Evolutionary conservation across 192 early-diverging fungal species (phyloP).

Genomic region (Geosiphon pyriformis): DNA sequence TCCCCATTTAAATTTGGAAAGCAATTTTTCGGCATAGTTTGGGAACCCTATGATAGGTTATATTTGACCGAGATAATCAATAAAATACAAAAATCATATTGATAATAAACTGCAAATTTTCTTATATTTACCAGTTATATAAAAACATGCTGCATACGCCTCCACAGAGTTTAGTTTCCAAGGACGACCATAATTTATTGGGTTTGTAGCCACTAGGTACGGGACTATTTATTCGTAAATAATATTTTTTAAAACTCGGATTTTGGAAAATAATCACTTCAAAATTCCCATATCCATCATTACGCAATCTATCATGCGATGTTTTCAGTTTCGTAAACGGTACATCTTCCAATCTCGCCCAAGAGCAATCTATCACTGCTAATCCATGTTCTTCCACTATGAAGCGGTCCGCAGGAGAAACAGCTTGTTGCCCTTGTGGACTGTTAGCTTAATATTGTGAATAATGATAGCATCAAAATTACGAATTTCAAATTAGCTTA

Average conservation of each 20-base stretch:
- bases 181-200: constrained; percentile 96
- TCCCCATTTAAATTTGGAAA: constrained; percentile 93
- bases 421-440: constrained; percentile 80
- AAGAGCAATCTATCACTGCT: constrained; percentile 96
- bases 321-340: constrained; percentile 86
- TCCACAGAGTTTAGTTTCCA: constrained; percentile 97
- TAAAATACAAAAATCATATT: constrained; percentile 1
- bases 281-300: not conserved
- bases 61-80: not conserved
- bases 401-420: constrained; percentile 78
- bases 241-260: not conserved
- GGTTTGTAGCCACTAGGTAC: constrained; percentile 92
- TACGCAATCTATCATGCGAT: constrained; percentile 78
- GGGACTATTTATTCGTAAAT: constrained; percentile 54
- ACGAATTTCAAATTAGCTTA: not conserved
- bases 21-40: constrained; percentile 62
- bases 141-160: constrained; percentile 91
- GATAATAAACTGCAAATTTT: not conserved
- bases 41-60: constrained; percentile 41
- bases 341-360: constrained; percentile 91
- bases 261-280: constrained; percentile 1
- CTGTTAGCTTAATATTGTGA: constrained; percentile 26
- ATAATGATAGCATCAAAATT: not conserved
- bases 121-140: constrained; percentile 62
- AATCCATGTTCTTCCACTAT: constrained; percentile 74